Evolutionary conservation across 2,329 filamentous ascomycete species (phyloP).

Genomic region (Thermomyces lanuginosus): DNA sequence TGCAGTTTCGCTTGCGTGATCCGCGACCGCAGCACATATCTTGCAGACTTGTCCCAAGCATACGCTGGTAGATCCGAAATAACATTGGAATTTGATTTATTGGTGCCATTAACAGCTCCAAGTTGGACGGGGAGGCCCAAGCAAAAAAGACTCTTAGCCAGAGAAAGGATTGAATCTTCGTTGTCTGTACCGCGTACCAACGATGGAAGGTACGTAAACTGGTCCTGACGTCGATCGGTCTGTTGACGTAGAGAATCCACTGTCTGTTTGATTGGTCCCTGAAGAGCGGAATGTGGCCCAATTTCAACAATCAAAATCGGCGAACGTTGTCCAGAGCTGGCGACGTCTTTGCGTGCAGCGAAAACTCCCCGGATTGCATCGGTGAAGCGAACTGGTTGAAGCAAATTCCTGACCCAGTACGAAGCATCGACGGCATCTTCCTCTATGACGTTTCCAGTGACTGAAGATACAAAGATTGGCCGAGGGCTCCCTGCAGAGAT

Average conservation of each 20-base stretch:
- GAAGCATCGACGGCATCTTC: slow-evolving; percentile 2
- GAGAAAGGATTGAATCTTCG: slow-evolving; percentile 8
- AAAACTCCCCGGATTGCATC: slow-evolving; percentile 9
- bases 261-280: slow-evolving; percentile 11
- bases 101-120: slow-evolving; percentile 3
- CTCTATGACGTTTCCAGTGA: slow-evolving; percentile 9
- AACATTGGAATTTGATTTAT: slow-evolving; percentile 2
- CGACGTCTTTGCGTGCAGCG: slow-evolving; percentile 4
- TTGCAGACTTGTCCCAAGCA: slow-evolving; percentile 9
- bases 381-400: slow-evolving; percentile 19
- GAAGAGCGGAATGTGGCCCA: slow-evolving; percentile 19
- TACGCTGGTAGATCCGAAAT: slow-evolving; percentile 11
- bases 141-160: slow-evolving; percentile 1
- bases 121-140: slow-evolving; percentile 3
- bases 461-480: slow-evolving; percentile 8
- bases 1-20: slow-evolving; percentile 2
- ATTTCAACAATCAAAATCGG: slow-evolving; percentile 12
- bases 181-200: slow-evolving; percentile 21
- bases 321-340: no score
- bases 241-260: slow-evolving; percentile 2
- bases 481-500: no score
- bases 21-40: slow-evolving; percentile 10
- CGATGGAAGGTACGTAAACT: slow-evolving; percentile 15
- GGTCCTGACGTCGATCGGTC: slow-evolving; percentile 2
- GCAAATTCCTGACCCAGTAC: slow-evolving; percentile 24